Base-by-base conservation (phyloP, 768 basidiomycete species). In the Suillus subluteus region DNA sequence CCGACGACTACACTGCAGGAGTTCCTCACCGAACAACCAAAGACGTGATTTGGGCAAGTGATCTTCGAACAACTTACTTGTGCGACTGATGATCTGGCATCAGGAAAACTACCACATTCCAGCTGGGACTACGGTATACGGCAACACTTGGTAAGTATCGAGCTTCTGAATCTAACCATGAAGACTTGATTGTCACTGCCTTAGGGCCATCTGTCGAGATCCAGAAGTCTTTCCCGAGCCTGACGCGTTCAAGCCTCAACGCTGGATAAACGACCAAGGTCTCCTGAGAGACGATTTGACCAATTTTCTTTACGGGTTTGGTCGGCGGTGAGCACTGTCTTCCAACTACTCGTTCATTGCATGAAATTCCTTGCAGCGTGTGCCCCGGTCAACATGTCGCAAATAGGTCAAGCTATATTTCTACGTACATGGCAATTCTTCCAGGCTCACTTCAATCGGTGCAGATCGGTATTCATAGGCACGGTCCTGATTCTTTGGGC, bases 391-490 rank as follows among this genome's bases (percentile, higher is more conserved):
- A 85, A 30, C 52, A 54, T 32, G 16, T 54, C 9, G 52, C 52
- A 8, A 54, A 32, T 4, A 54, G 52, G 52, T 54, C 8, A 32
- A 11, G 30, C 30, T 30, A 52, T 30, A 54, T 30, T 8, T 54
- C 4, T 32, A 32, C 72, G 0, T 30, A 30, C 6, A 37, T 23
- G 26, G 16, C 35, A 52, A 32, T 48, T 35, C 23, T 16, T 35
- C 32, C 30, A 18, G 5, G 30, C 54, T 54, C 15, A n/a, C 15
- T 43, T 6, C 12, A 13, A 11, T 37, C 66, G 18, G 64, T 83
- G 26, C 13, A 74, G 86, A 6, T 89, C 88, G 1, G 77, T 90
- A 1, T 87, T 86, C 70, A 76, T 89, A 61, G 88, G 86, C 71
- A 84, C 86, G 0, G 86, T 86, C 0, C 78, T 55, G 2, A 55